These are phyloP conservation scores for Carex scoparia DNA, from an alignment of 176 grass and related monocot genomes.

Conservation along the genomic window DNA sequence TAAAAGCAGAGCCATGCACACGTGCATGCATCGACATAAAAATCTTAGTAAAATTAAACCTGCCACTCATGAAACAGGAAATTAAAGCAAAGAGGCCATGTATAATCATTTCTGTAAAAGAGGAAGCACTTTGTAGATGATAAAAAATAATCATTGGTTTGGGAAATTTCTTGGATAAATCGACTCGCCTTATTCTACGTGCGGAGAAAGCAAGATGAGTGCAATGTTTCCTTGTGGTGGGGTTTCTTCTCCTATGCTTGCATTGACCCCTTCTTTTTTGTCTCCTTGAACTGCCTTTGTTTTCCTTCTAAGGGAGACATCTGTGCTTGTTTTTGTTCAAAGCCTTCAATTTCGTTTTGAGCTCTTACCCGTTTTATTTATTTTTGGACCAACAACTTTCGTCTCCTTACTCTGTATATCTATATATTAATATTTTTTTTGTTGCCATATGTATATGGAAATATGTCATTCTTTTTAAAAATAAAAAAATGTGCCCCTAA, in stretches of 20 bases:
- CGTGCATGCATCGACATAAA: constrained; percentile 27
- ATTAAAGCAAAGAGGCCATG: neutral
- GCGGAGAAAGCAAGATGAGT: constrained; percentile 8
- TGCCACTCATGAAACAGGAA: constrained; percentile 9
- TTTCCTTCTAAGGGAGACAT: constrained; percentile 27
- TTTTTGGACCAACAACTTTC: constrained; percentile 6
- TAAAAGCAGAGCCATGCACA: constrained; percentile 31
- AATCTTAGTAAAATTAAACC: constrained; percentile 12
- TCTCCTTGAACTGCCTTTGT: constrained; percentile 14
- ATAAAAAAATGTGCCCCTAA: neutral
- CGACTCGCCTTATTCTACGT: constrained; percentile 21
- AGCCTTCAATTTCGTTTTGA: constrained; percentile 24
- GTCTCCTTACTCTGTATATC: neutral
- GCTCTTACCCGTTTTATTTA: neutral
- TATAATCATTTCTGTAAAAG: constrained; percentile 15
- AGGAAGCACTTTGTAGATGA: constrained; percentile 1
- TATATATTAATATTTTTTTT: neutral
- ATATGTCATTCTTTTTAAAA: neutral
- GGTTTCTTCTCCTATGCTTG: constrained; percentile 11
- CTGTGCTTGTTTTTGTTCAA: constrained; percentile 26
- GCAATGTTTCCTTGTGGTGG: constrained; percentile 23
- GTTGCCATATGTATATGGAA: neutral
- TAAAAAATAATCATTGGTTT: constrained; percentile 24
- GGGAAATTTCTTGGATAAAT: constrained; percentile 27
- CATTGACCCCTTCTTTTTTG: constrained; percentile 20